phyloP scores from a whole-genome alignment of 2,329 filamentous ascomycete genomes.

The Fusarium subtropicale region DNA sequence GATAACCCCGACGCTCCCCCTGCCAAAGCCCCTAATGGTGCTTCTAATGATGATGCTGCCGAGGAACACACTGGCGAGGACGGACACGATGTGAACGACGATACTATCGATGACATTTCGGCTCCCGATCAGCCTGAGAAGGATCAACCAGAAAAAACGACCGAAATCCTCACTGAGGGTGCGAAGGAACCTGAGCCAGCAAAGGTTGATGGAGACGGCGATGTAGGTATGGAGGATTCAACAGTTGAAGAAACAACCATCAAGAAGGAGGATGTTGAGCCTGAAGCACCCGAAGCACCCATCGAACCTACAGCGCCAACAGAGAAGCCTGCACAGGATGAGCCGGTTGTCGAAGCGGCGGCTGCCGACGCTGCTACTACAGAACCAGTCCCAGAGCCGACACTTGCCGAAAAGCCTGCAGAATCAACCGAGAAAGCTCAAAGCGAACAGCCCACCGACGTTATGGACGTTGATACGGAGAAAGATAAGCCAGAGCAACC shows the following conservation, averaged over 20 bases:
- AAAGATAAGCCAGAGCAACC: slow-evolving; percentile 45
- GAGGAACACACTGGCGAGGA: slow-evolving; percentile 49
- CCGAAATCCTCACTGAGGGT: slow-evolving; percentile 22
- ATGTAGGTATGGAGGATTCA: slow-evolving; percentile 62
- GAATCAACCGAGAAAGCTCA: slow-evolving; percentile 32
- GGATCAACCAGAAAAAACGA: slow-evolving; percentile 43
- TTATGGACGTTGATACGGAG: slow-evolving; percentile 53
- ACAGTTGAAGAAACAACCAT: slow-evolving; percentile 43
- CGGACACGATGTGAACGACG: slow-evolving; percentile 54
- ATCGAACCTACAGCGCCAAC: slow-evolving; percentile 17
- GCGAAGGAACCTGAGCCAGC: slow-evolving; percentile 35
- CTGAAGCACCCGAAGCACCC: slow-evolving; percentile 38
- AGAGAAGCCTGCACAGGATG: slow-evolving; percentile 40
- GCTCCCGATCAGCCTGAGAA: slow-evolving; percentile 46
- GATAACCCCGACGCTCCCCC: slow-evolving; percentile 56
- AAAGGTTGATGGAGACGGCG: slow-evolving; percentile 61
- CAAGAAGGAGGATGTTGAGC: slow-evolving; percentile 43
- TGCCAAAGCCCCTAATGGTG: slow-evolving; percentile 51
- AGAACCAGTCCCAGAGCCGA: slow-evolving; percentile 29
- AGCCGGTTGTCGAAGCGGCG: slow-evolving; percentile 25
- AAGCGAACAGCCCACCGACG: slow-evolving; percentile 44
- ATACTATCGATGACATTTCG: slow-evolving; percentile 59
- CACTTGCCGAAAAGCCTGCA: slow-evolving; percentile 37
- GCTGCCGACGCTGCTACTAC: slow-evolving; percentile 23
- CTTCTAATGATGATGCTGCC: slow-evolving; percentile 45